Evolutionary conservation across 345 rosid species (phyloP), one percentile per base, ranked within the genome.

Genomic region (Sisymbrium irio): DNA sequence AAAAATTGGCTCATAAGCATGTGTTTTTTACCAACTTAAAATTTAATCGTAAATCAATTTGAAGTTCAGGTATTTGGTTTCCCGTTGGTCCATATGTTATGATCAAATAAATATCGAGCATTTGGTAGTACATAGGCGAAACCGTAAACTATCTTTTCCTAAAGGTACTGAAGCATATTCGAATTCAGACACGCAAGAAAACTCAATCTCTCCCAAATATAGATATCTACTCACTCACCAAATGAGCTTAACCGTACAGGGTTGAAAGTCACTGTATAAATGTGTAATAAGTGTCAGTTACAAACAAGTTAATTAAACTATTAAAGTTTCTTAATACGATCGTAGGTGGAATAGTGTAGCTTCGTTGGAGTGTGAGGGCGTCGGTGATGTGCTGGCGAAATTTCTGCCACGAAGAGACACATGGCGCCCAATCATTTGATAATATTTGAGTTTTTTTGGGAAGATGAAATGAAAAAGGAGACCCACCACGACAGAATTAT

Each of bases 341-440:
- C 53, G 28, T 44, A 56, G 14, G 71, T 62, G 69, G 45, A 51
- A 61, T 62, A 51, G 53, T 49, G 42, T 18, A 63, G 61, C 65
- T 65, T 56, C 59, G 41, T 37, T 55, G 49, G 30, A 36, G 72
- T 7, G 11, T 19, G 58, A 69, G 58, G 53, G 54, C 75, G 79
- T 76, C 79, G 79, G 79, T 76, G 70, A 62, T 76, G 65, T 36
- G 75, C 65, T 42, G 18, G 51, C 36, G 51, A 30, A 42, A 69
- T n/a, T 19, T 27, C 3, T 19, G 44, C 3, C 11, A 7, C 0
- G 17, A 44, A 27, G 9, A 15, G 32, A 62, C 70, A 76, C 65
- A 62, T 62, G 75, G 70, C 79, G 13, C 3, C 27, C 36, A 20
- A 22, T 62, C 50, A 76, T 69, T 69, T 44, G 75, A 53, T 13